Percentiles rank a stretch among this genome's conserved stretches.
phyloP scores from a whole-genome alignment of 768 basidiomycete genomes.

The Podaxis sp. region DNA sequence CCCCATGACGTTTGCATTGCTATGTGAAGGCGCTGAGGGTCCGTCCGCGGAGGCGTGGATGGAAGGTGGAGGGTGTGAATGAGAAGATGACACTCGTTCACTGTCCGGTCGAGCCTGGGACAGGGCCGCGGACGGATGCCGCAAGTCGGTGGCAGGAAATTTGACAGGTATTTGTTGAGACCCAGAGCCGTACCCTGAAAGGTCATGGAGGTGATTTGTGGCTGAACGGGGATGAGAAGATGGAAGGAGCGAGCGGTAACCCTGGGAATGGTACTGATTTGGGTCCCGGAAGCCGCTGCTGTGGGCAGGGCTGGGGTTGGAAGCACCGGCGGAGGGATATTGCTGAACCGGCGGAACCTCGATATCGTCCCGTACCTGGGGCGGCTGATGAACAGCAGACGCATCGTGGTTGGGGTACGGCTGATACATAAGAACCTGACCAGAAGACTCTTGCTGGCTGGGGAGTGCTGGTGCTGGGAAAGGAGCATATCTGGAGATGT shows the following conservation, averaged over 20 bases:
- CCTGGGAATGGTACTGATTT: background rate
- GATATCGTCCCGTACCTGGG: constrained; percentile 21
- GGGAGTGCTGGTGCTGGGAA: constrained; percentile 36
- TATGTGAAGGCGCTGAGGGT: background rate
- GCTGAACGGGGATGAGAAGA: background rate
- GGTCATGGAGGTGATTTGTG: background rate
- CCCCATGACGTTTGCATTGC: background rate
- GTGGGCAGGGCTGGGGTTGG: background rate
- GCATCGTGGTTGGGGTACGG: constrained; percentile 32
- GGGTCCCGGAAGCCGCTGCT: constrained; percentile 1
- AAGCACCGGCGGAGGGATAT: background rate
- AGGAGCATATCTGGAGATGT: constrained; percentile 36
- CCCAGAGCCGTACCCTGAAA: background rate
- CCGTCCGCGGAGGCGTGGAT: background rate
- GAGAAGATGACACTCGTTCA: background rate
- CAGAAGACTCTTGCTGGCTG: constrained; percentile 25
- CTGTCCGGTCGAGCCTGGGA: background rate
- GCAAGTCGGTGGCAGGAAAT: background rate
- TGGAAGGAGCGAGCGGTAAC: constrained; percentile 9
- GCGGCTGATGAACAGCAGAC: constrained; percentile 21
- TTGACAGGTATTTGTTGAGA: background rate
- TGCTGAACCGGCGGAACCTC: constrained; percentile 21
- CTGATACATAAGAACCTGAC: constrained; percentile 40
- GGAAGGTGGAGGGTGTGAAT: background rate
- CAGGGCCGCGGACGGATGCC: background rate